Percentiles rank a stretch among this genome's conserved stretches.
Evolutionary conservation across 108 stramenopile genomes (phyloP).

Genomic region (Pseudonitzschia pungens): DNA sequence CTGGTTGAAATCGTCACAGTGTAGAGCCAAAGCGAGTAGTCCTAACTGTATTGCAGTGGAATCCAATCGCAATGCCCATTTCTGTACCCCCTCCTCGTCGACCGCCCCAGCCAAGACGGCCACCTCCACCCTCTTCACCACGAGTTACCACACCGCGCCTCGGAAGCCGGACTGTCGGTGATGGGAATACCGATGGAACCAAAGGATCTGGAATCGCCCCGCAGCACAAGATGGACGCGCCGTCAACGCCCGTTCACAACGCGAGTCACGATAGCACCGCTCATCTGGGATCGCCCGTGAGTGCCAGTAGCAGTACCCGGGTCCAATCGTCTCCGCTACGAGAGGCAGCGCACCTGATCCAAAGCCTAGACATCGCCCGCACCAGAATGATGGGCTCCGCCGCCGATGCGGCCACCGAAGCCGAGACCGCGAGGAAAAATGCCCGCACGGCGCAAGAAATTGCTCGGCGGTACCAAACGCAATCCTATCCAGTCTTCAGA

Average conservation of each 20-base stretch:
- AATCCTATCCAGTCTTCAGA: conserved; percentile 25
- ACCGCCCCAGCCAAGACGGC: background rate
- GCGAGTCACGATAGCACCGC: background rate
- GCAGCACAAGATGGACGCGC: background rate
- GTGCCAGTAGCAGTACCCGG: background rate
- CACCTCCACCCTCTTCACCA: background rate
- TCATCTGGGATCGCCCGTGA: background rate
- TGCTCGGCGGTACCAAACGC: conserved; percentile 55
- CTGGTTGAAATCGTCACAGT: too few relatives aligned
- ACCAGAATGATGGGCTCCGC: conserved; percentile 51
- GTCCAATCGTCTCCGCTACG: conserved; percentile 22
- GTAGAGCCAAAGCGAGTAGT: too few relatives aligned
- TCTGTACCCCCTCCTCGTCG: background rate
- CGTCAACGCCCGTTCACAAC: background rate
- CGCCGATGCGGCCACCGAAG: conserved; percentile 55
- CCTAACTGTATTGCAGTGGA: too few relatives aligned
- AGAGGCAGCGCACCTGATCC: conserved; percentile 73
- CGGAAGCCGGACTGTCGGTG: background rate
- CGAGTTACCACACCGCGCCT: too few relatives aligned
- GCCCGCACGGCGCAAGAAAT: conserved; percentile 71
- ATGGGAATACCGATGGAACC: background rate
- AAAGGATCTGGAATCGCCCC: background rate
- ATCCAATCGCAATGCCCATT: too few relatives aligned
- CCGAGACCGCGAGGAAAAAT: conserved; percentile 66
- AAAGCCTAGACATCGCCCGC: conserved; percentile 61